A percentile compares a stretch with the other conserved stretches of the same genome.
phyloP scores from a whole-genome alignment of 169 alveolate genomes.

The Plasmodium gaboni region DNA sequence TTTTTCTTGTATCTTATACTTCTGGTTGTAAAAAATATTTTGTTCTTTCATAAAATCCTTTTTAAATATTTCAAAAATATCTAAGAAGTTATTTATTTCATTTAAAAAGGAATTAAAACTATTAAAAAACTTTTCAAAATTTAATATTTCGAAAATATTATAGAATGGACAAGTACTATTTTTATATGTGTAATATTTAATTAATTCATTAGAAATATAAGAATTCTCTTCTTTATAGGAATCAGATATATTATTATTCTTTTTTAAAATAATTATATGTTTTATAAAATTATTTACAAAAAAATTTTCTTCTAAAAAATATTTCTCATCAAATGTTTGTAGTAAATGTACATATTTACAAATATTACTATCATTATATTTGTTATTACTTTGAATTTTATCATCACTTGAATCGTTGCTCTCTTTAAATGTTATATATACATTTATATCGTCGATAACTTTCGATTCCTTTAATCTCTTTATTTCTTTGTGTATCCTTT shows the following conservation, averaged over 20 bases:
- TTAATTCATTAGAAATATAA: constrained; percentile 3
- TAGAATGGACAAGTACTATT: constrained; percentile 48
- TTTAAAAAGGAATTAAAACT: constrained; percentile 25
- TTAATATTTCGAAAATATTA: constrained; percentile 21
- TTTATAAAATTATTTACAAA: constrained; percentile 40
- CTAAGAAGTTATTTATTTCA: constrained; percentile 33
- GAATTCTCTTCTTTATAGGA: neutral
- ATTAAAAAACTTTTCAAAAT: constrained; percentile 26
- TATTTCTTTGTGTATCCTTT: constrained; percentile 68
- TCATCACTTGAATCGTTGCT: neutral
- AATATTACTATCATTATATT: neutral
- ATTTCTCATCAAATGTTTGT: constrained; percentile 44
- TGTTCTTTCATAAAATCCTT: constrained; percentile 59
- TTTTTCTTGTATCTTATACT: neutral
- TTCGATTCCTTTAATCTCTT: constrained; percentile 59
- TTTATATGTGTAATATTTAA: constrained; percentile 26
- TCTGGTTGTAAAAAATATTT: constrained; percentile 1
- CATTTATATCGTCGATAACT: constrained; percentile 11
- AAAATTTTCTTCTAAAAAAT: constrained; percentile 37
- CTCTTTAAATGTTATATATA: constrained; percentile 52
- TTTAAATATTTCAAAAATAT: constrained; percentile 54
- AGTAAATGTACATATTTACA: constrained; percentile 17
- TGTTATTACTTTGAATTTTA: neutral
- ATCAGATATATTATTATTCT: neutral
- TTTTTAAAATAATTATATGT: constrained; percentile 26